Base-by-base conservation (phyloP, 148 eudicot species). In the Selenicereus undatus region DNA sequence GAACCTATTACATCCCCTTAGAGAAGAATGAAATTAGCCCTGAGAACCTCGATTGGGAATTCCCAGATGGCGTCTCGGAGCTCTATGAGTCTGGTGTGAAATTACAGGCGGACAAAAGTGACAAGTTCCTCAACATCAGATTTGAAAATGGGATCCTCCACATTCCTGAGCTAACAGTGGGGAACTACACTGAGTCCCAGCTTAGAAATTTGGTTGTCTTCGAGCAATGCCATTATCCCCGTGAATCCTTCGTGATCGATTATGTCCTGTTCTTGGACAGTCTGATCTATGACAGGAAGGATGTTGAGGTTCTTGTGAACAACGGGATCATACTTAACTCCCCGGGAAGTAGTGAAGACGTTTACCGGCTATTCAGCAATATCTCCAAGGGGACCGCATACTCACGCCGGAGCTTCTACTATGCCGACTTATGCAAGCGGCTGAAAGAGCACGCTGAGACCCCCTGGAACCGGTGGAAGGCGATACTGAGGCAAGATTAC, bases 151-250 rank as follows among this genome's bases (percentile, higher is more conserved):
- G 84, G 18, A 29, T 82, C 64, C 84, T 85, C 1, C 32, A 72
- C 13, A 85, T 85, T 27, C 84, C 87, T 0, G 84, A 79, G 30
- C 64, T 85, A 32, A 82, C 66, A 79, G 30, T 85, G 68, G 82
- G 76, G 71, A 79, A 82, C 65, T 39, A 82, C 78, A 85, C 87
- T 0, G 87, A 85, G 75, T 82, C 87, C 70, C 80, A 82, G 45
- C 87, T 85, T 64, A 70, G 84, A 79, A 85, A 85, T 74, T 73
- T 85, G 74, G 82, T 85, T 3, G 87, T 84, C 11, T 85, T 85
- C 16, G 87, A 85, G 43, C 87, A 85, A 75, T 85, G 87, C 74
- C 87, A 85, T 32, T 85, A 81, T 60, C 87, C 82, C 72, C 82
- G 77, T 12, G 87, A 85, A 50, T 81, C 87, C 4, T 85, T 78